Percentiles rank a stretch among this genome's conserved stretches.
Conservation (phyloP, 140 eudicot species). For the Erigeron philadelphicus region DNA sequence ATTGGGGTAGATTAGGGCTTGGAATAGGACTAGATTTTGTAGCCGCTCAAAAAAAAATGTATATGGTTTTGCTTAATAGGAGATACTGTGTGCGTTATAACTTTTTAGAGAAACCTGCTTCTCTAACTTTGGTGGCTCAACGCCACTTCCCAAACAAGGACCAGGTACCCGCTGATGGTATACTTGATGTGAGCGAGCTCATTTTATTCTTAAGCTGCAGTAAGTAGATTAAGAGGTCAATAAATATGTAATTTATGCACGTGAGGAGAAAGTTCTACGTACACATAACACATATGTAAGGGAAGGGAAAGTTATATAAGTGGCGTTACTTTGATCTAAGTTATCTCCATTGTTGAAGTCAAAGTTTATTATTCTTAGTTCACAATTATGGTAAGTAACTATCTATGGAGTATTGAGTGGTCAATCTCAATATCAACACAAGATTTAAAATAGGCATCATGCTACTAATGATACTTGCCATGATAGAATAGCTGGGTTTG, state of each 20-base stretch:
- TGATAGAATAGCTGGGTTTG: too few relatives aligned
- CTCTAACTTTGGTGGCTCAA: too few relatives aligned
- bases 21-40: not conserved
- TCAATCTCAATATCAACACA: not conserved
- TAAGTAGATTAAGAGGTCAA: too few relatives aligned
- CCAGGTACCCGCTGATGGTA: too few relatives aligned
- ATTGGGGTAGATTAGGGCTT: not conserved
- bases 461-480: too few relatives aligned
- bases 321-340: not conserved
- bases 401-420: too few relatives aligned
- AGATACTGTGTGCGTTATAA: not conserved
- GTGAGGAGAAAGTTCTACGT: too few relatives aligned
- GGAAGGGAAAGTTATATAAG: not conserved
- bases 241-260: too few relatives aligned
- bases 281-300: too few relatives aligned
- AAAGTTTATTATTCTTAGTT: not conserved
- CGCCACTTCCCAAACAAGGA: too few relatives aligned
- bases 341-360: not conserved
- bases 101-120: not conserved
- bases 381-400: not conserved
- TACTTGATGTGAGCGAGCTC: too few relatives aligned
- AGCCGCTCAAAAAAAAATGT: not conserved
- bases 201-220: too few relatives aligned
- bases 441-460: not conserved
- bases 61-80: not conserved